A percentile compares a stretch with the other conserved stretches of the same genome.
Conservation (phyloP, 371 early-diverging fungal species). For the Catenaria anguillulae region DNA sequence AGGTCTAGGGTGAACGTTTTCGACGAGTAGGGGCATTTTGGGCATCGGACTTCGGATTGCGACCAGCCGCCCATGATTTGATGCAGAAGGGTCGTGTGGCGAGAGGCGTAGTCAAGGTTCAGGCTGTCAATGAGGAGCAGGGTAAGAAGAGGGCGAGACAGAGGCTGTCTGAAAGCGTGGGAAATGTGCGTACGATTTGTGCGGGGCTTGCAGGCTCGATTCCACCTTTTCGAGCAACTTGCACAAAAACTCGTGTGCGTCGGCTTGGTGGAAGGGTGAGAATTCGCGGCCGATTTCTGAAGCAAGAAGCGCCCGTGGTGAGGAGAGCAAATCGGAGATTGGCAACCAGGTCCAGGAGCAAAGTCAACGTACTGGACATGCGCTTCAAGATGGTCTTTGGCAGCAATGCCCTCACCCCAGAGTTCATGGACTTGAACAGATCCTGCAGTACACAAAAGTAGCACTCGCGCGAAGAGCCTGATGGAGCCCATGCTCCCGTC, state of each 20-base stretch:
- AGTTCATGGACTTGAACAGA: neutral
- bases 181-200: conserved; percentile 17
- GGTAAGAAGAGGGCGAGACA: neutral
- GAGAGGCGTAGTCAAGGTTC: conserved; percentile 47
- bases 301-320: neutral
- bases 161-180: conserved; percentile 18
- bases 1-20: conserved; percentile 32
- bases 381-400: neutral
- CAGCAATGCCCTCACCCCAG: neutral
- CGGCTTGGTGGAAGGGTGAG: conserved; percentile 49
- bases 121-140: conserved; percentile 13
- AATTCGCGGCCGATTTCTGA: conserved; percentile 6
- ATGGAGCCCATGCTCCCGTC: no score
- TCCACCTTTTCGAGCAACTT: conserved; percentile 54
- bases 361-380: neutral
- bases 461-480: neutral
- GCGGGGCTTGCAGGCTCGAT: conserved; percentile 26
- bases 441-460: conserved; percentile 1
- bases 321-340: no score
- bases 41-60: conserved; percentile 59
- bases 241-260: conserved; percentile 77
- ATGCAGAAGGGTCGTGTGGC: conserved; percentile 57
- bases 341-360: neutral
- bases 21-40: conserved; percentile 52
- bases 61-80: conserved; percentile 71